Percentiles rank a stretch among this genome's conserved stretches.
Conservation (phyloP, 2,329 filamentous ascomycete genomes). For the Daldinia eschscholtzii region DNA sequence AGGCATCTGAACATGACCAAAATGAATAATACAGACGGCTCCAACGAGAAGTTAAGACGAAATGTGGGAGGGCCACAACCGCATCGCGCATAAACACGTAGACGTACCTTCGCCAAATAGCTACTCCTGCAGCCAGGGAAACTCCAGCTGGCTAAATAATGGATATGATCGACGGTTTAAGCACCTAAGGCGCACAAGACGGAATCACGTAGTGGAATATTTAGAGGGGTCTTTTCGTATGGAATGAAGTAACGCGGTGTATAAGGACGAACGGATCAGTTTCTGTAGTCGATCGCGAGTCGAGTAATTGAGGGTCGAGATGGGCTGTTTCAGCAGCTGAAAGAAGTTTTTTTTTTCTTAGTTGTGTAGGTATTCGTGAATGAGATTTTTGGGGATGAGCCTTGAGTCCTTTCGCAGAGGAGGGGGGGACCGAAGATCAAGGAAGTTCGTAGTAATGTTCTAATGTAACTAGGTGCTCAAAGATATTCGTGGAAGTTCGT, state of each 20-base stretch:
- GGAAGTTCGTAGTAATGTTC: conserved; percentile 15
- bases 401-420: conserved; percentile 21
- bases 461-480: conserved; percentile 21
- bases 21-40: conserved; percentile 13
- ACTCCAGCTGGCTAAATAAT: conserved; percentile 16
- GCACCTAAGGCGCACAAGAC: conserved; percentile 16
- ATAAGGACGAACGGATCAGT: conserved; percentile 10
- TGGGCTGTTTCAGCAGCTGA: conserved; percentile 3
- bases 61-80: conserved; percentile 5
- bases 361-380: conserved; percentile 11
- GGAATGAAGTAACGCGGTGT: conserved; percentile 3
- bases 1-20: conserved; percentile 8
- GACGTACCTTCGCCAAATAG: conserved; percentile 32
- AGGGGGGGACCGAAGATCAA: conserved; percentile 11
- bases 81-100: conserved; percentile 3
- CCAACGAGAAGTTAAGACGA: background rate
- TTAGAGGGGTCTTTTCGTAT: conserved; percentile 9
- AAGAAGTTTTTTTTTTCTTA: conserved; percentile 8
- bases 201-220: conserved; percentile 15
- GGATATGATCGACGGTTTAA: conserved; percentile 16
- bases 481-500: conserved; percentile 9
- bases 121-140: conserved; percentile 1
- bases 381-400: conserved; percentile 11
- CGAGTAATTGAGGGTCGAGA: conserved; percentile 15
- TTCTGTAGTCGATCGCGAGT: conserved; percentile 7